Percentiles rank a stretch among this genome's conserved stretches.
Evolutionary conservation across 2,329 filamentous ascomycete genomes (phyloP).

Genomic region (Cladosporium sp.): DNA sequence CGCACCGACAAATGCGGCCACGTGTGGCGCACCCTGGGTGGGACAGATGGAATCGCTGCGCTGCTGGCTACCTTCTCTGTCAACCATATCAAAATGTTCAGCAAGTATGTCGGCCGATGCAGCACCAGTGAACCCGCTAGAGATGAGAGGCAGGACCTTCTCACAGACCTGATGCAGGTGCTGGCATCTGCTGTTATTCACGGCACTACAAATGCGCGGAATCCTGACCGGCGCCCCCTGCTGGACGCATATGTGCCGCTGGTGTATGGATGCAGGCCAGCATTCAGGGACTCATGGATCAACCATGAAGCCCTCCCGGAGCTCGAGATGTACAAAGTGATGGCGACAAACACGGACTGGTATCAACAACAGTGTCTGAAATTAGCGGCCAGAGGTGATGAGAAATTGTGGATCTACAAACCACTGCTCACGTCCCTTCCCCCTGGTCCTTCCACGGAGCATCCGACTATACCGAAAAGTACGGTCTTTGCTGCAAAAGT

Average conservation of each 20-base stretch:
- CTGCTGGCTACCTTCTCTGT: conserved; percentile 18
- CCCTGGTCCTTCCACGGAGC: not conserved
- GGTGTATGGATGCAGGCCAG: conserved; percentile 17
- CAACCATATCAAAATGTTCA: conserved; percentile 17
- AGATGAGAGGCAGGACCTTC: conserved; percentile 9
- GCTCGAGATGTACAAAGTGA: not conserved
- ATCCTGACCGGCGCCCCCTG: conserved; percentile 17
- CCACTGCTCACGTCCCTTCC: conserved; percentile 2
- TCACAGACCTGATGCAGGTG: conserved; percentile 16
- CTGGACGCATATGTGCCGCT: conserved; percentile 9
- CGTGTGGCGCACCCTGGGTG: conserved; percentile 17
- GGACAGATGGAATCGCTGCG: conserved; percentile 15
- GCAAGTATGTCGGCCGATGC: conserved; percentile 11
- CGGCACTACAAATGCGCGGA: not conserved
- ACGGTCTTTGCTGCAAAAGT: conserved; percentile 7
- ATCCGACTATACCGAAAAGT: conserved; percentile 1
- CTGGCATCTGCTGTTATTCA: conserved; percentile 13
- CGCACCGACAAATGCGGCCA: conserved; percentile 10
- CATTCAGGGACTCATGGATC: conserved; percentile 6
- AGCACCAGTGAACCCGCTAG: conserved; percentile 4
- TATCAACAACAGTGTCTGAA: conserved; percentile 10
- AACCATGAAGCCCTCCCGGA: conserved; percentile 1
- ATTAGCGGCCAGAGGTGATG: not conserved
- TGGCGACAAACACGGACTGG: conserved; percentile 3
- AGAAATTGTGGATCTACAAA: not conserved